Conservation (phyloP, 2,329 filamentous ascomycete genomes). For the Aciculosporium take region DNA sequence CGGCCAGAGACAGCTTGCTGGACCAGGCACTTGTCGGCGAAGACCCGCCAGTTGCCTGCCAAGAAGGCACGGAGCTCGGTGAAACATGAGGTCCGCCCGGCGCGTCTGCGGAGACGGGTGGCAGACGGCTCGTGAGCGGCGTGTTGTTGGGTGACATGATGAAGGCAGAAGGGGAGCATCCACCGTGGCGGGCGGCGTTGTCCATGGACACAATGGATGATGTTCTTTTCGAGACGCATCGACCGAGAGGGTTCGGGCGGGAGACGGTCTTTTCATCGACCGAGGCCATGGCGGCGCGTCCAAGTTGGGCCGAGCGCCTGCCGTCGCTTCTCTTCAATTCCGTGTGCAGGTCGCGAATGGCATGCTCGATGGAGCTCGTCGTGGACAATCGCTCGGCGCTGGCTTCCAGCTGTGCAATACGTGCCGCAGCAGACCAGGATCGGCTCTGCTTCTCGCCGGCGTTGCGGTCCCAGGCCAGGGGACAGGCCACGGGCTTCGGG, state of each 20-base stretch:
- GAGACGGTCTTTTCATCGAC: slow-evolving; percentile 1
- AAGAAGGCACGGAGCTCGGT: slow-evolving; percentile 26
- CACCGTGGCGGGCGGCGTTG: slow-evolving; percentile 49
- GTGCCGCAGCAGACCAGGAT: slow-evolving; percentile 47
- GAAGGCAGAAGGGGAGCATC: slow-evolving; percentile 55
- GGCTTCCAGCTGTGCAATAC: slow-evolving; percentile 61
- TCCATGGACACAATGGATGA: slow-evolving; percentile 61
- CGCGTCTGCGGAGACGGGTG: slow-evolving; percentile 41
- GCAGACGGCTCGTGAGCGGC: slow-evolving; percentile 42
- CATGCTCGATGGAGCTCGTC: slow-evolving; percentile 63
- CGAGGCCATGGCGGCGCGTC: slow-evolving; percentile 21
- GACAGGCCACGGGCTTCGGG: slow-evolving; percentile 33
- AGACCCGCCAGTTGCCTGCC: slow-evolving; percentile 40
- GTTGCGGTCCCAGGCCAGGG: slow-evolving; percentile 28
- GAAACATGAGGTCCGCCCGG: slow-evolving; percentile 26
- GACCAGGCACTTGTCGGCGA: slow-evolving; percentile 38
- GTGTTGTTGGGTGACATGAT: slow-evolving; percentile 51
- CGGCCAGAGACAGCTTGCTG: slow-evolving; percentile 36
- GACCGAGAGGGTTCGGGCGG: slow-evolving; percentile 17
- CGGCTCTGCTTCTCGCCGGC: slow-evolving; percentile 46
- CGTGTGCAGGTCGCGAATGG: slow-evolving; percentile 58
- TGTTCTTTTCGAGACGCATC: slow-evolving; percentile 33
- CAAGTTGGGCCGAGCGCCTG: slow-evolving; percentile 47
- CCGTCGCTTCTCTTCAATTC: slow-evolving; percentile 59
- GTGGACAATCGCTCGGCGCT: slow-evolving; percentile 60